Base-by-base conservation (phyloP, 2,329 filamentous ascomycete species). In the Fusarium musae region DNA sequence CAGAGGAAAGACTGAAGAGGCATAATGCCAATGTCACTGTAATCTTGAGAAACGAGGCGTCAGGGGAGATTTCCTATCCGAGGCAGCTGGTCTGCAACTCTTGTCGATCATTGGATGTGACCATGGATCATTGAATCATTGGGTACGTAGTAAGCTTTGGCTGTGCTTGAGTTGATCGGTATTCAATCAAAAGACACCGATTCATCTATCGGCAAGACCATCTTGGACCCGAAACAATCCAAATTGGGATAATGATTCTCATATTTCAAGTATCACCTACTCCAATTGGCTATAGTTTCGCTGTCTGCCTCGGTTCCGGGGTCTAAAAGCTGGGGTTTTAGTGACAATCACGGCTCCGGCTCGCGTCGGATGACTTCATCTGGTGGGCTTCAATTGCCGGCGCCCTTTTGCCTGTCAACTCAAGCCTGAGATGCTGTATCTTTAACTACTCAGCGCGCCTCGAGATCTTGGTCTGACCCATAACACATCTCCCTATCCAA, bases 361-460 rank as follows among this genome's bases (percentile, higher is more conserved):
- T 79, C 78, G 57, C 75, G 64, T 78, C 78, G 77, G 78, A 79
- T 79, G 77, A 77, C 77, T 78, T 75, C 75, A 77, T 76, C 62
- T 57, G 47, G 63, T 69, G 67, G 75, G 70, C 66, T 70, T 69
- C 57, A 62, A 74, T 72, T 77, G 69, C 73, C 75, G 73, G 63
- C 63, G 62, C 70, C 69, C 59, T 70, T 67, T 68, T 40, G 36
- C 32, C 56, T 61, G 61, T 71, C 61, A 58, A 57, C 69, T 54
- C 53, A 50, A 65, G 63, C 63, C 26, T 34, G 30, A 32, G 49
- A 63, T 61, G 66, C 70, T 61, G 63, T 72, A 72, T 70, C 66
- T 66, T 69, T 67, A 66, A 69, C 73, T 71, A 69, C 63, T 58
- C 30, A 40, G 58, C 47, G 62, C 60, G n/a, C 59, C 40, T 43